Evolutionary conservation across 2,329 filamentous ascomycete genomes (phyloP).

Genomic region (Colletotrichum sojae): DNA sequence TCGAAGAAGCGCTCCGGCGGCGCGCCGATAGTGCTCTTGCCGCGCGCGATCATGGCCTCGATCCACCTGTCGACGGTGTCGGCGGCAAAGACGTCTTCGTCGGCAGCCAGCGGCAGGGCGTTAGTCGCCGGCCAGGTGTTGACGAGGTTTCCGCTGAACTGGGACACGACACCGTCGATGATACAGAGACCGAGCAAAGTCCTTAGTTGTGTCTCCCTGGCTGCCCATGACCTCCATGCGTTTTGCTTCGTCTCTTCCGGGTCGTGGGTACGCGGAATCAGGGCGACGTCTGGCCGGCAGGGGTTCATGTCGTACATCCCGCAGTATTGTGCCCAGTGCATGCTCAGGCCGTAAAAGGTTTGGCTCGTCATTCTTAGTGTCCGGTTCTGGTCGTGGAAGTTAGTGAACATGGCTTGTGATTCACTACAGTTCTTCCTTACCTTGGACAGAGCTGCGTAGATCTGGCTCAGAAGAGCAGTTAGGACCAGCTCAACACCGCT

Average conservation of each 20-base stretch:
- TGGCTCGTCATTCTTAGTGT: slow-evolving; percentile 22
- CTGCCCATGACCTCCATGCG: slow-evolving; percentile 10
- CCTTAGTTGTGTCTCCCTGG: slow-evolving; percentile 8
- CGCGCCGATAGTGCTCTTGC: neutral
- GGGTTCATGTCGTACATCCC: slow-evolving; percentile 13
- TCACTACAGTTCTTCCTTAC: neutral
- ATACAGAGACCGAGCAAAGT: slow-evolving; percentile 11
- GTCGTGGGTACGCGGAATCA: neutral
- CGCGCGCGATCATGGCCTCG: neutral
- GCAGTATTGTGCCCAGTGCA: slow-evolving; percentile 24
- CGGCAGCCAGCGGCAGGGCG: neutral
- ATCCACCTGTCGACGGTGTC: slow-evolving; percentile 8
- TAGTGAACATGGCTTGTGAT: neutral
- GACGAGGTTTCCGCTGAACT: slow-evolving; percentile 19
- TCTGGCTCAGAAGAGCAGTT: slow-evolving; percentile 17
- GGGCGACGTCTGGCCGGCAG: neutral
- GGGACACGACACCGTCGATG: slow-evolving; percentile 18
- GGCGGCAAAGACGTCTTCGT: neutral
- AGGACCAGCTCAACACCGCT: slow-evolving; percentile 15
- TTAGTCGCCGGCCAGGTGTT: slow-evolving; percentile 20
- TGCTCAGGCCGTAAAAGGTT: slow-evolving; percentile 20
- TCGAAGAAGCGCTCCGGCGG: neutral
- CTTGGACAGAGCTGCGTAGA: slow-evolving; percentile 9
- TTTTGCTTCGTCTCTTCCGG: neutral
- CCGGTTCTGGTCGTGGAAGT: neutral